phyloP scores from a whole-genome alignment of 2,329 filamentous ascomycete species.

The Aphanocladium album region DNA sequence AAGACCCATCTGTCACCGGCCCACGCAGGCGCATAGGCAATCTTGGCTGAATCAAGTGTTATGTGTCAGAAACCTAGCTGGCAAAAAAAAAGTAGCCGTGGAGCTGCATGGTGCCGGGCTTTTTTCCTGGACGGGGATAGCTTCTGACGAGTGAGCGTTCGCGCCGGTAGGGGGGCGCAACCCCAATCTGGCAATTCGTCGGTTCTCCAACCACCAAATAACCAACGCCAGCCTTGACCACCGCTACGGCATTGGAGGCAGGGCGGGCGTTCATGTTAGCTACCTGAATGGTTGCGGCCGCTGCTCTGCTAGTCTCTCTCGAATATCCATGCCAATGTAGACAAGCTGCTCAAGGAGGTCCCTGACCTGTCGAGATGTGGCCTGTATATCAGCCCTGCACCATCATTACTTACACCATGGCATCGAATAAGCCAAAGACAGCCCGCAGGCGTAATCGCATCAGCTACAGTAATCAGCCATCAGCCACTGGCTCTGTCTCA shows the following conservation, averaged over 20 bases:
- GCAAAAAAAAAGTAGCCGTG: background rate
- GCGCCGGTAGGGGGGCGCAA: background rate
- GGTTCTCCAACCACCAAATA: constrained; percentile 1
- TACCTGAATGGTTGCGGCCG: background rate
- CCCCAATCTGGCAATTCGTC: constrained; percentile 9
- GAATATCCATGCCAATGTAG: too few relatives aligned
- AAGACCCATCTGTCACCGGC: background rate
- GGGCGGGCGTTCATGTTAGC: too few relatives aligned
- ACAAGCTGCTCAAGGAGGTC: too few relatives aligned
- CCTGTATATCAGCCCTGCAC: too few relatives aligned
- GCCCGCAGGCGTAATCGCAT: background rate
- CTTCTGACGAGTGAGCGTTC: background rate
- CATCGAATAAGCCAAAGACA: background rate
- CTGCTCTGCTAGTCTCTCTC: background rate
- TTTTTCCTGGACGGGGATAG: constrained; percentile 1
- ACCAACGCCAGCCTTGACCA: background rate
- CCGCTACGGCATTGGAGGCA: background rate
- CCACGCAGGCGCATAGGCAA: background rate
- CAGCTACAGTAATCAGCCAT: background rate
- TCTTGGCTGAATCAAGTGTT: background rate
- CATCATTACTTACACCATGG: too few relatives aligned
- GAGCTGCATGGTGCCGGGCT: constrained; percentile 1
- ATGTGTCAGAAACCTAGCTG: background rate
- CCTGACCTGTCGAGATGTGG: too few relatives aligned
- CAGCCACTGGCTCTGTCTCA: background rate